Evolutionary conservation across 768 basidiomycete species (phyloP), one percentile per base, ranked within the genome.

Genomic region (Auriscalpium orientale): DNA sequence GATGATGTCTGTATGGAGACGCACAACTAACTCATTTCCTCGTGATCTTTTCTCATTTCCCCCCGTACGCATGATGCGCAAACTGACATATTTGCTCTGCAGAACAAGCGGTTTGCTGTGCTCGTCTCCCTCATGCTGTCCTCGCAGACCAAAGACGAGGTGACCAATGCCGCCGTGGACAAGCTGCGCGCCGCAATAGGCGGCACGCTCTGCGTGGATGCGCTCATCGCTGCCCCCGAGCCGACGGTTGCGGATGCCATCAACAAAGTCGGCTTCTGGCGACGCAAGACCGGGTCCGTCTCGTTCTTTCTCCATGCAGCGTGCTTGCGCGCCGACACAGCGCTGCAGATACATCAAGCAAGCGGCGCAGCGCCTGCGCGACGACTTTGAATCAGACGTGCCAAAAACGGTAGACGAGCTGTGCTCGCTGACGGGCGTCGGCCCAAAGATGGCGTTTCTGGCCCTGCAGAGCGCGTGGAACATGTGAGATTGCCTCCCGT

Each of bases 401-500:
- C 95, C 95, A 0, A 84, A 87, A 66, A 94, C 91, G 0, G 83
- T 87, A 3, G 93, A 93, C 38, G 91, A 90, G 43, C 74, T 99
- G 9, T 91, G 92, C 62, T 87, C 87, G 5, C 71, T 98, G 12
- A 84, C 85, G 2, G 95, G 95, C 0, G 94, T 98, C 0, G 95
- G 95, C 0, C 95, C 94, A 0, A 98, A 99, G 70, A 97, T 98
- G 93, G 91, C 91, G 1, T 95, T 91, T 70, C 68, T 97, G 37
- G 74, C 84, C 2, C 75, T 95, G 2, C 92, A 93, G 61, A 80
- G 80, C 28, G 92, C 91, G 1, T 95, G 91, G 91, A 79, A 87
- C 60, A 58, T 91, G 88, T 90, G 64, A 54, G 85, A 66, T 21
- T 57, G 21, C 40, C 38, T 40, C 21, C 35, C 22, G 8, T 28